phyloP scores from a whole-genome alignment of 768 basidiomycete genomes.

The Tremella yokohamensis region DNA sequence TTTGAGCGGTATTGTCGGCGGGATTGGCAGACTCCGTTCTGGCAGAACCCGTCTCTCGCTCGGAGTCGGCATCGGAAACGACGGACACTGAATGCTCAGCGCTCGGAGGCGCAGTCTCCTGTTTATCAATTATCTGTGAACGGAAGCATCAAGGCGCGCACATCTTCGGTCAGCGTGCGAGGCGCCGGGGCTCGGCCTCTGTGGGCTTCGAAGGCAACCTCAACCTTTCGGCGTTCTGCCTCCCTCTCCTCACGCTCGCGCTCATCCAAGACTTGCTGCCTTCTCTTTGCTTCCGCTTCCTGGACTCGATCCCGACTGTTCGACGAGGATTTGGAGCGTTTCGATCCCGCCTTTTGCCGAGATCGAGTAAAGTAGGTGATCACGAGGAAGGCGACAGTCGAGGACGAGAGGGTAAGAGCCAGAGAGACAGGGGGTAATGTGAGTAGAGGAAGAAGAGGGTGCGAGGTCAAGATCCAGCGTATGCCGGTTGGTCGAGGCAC shows the following conservation, averaged over 20 bases:
- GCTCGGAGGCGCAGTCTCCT: neutral
- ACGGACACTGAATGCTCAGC: neutral
- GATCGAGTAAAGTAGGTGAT: constrained; percentile 32
- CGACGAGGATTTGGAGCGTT: neutral
- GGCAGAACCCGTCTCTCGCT: constrained; percentile 1
- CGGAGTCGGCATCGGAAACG: neutral
- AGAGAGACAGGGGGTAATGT: constrained; percentile 47
- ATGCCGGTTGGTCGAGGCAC: constrained; percentile 45
- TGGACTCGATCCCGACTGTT: neutral
- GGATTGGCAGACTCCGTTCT: too few relatives aligned
- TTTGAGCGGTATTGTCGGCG: too few relatives aligned
- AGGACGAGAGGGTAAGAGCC: constrained; percentile 41
- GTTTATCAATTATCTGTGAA: neutral
- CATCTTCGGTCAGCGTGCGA: too few relatives aligned
- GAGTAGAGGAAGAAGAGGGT: constrained; percentile 46
- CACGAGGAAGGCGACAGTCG: constrained; percentile 40
- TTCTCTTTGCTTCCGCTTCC: neutral
- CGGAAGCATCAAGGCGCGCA: too few relatives aligned
- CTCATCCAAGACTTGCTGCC: constrained; percentile 11
- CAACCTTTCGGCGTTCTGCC: constrained; percentile 35
- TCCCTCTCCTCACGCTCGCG: constrained; percentile 21
- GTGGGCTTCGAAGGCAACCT: constrained; percentile 2
- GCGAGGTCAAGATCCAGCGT: constrained; percentile 43
- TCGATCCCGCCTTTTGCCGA: constrained; percentile 4
- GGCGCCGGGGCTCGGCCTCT: too few relatives aligned